Evolutionary conservation across 2,329 filamentous ascomycete species (phyloP).

Genomic region (Sporothrix schenckii): DNA sequence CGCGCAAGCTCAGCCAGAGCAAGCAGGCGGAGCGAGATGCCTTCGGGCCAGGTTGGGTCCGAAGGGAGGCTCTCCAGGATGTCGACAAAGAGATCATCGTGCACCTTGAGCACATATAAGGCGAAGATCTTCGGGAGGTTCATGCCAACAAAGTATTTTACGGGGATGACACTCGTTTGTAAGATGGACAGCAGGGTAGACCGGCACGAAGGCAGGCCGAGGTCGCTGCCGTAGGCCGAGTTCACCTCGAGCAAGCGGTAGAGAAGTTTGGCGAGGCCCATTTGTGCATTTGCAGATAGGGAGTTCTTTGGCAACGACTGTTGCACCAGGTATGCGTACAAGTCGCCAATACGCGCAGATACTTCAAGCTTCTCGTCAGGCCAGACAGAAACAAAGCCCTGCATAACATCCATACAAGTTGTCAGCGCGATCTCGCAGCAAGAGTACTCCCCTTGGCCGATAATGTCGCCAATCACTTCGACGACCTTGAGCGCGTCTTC

Average conservation of each 20-base stretch:
- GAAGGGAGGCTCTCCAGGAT: conserved; percentile 77
- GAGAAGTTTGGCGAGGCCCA: conserved; percentile 68
- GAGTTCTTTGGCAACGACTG: conserved; percentile 67
- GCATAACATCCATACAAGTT: conserved; percentile 68
- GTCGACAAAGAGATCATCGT: conserved; percentile 83
- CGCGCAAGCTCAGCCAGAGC: conserved; percentile 77
- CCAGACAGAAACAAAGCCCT: conserved; percentile 67
- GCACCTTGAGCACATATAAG: conserved; percentile 77
- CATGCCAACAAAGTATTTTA: conserved; percentile 75
- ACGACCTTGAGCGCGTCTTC: conserved; percentile 54
- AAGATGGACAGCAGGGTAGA: conserved; percentile 77
- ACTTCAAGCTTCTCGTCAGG: conserved; percentile 61
- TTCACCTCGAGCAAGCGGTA: conserved; percentile 68
- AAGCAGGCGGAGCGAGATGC: conserved; percentile 80
- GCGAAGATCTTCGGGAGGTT: conserved; percentile 75
- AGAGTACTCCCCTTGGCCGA: conserved; percentile 63
- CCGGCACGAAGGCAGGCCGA: conserved; percentile 61
- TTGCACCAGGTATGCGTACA: conserved; percentile 78
- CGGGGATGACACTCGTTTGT: conserved; percentile 63
- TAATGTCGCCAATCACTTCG: conserved; percentile 55
- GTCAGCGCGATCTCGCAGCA: conserved; percentile 74
- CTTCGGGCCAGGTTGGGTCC: conserved; percentile 72
- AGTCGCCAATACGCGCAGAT: conserved; percentile 67
- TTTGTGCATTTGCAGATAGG: conserved; percentile 70
- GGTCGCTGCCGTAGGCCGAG: conserved; percentile 65